These are phyloP conservation scores for Penicillium psychrosexuale DNA, from an alignment of 2,329 filamentous ascomycete genomes.

Conservation along the genomic window DNA sequence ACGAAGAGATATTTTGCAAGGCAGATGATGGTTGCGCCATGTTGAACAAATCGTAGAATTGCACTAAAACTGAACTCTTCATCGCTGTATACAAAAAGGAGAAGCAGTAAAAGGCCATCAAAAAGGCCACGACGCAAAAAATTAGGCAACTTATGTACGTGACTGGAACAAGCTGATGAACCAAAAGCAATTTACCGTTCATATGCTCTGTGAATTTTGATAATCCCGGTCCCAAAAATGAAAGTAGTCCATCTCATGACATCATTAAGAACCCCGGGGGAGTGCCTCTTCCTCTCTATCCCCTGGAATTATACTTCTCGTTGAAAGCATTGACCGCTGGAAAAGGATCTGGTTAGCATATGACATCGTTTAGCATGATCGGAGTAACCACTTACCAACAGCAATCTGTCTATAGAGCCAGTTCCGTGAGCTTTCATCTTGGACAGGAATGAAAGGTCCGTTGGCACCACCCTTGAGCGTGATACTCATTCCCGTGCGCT, in stretches of 20 bases:
- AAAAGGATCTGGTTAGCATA: conserved; percentile 11
- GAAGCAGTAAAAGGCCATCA: not conserved
- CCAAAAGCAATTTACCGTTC: not conserved
- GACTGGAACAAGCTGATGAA: not conserved
- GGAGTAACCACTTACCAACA: conserved; percentile 43
- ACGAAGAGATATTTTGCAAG: not conserved
- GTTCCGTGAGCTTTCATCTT: conserved; percentile 73
- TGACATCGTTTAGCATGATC: not conserved
- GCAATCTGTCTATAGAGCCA: conserved; percentile 66
- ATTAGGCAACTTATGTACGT: conserved; percentile 8
- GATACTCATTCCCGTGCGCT: conserved; percentile 88
- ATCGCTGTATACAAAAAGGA: not conserved
- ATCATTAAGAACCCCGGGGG: conserved; percentile 15
- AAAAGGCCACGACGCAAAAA: not conserved
- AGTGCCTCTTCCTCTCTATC: conserved; percentile 31
- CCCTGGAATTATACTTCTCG: conserved; percentile 63
- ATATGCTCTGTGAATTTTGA: conserved; percentile 7
- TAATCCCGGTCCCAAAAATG: conserved; percentile 5
- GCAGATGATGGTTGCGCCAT: not conserved
- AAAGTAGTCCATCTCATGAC: conserved; percentile 19
- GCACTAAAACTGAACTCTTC: not conserved
- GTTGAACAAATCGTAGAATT: not conserved
- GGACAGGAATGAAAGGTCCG: conserved; percentile 89
- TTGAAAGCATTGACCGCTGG: conserved; percentile 64
- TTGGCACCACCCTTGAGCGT: conserved; percentile 85